Evolutionary conservation across 352 stramenopile species (phyloP), one percentile per base, ranked within the genome.

Genomic region (Phytophthora cryptogea): DNA sequence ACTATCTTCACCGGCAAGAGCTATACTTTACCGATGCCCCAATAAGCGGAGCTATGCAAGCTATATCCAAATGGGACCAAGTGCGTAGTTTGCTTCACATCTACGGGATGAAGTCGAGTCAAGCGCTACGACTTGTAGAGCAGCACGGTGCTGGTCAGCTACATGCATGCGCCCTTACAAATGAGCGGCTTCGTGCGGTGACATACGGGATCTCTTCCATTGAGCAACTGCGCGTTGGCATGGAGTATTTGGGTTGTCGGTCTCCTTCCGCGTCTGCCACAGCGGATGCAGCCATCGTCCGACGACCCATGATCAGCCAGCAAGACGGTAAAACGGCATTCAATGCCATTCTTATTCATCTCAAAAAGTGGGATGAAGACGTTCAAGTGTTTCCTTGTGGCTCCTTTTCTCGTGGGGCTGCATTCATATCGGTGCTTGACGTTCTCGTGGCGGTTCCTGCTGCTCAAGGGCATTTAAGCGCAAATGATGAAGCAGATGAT

Each of bases 371-470:
- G 70, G 72, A 79, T 35, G 39, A 69, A 16, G 46, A 59, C 0
- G 76, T 80, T n/a, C 65, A 86, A 33, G 63, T 91, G 28, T 92
- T 88, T 45, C 73, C 83, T 0, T 92, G 83, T 63, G 82, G 82
- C 2, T 78, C 78, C 2, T 92, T 95, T 33, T 82, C 82, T 23
- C 81, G 86, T 33, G 78, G 82, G 4, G 82, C 83, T 2, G 76
- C 78, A 5, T 91, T 78, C 36, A 73, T 83, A 32, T 95, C 86
- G 0, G 83, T 89, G 2, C 59, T 95, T 5, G 82, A 93, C 55
- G 40, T 93, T 10, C 59, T 95, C 10, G 80, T 92, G 10, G 68
- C 68, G 13, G 35, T 79, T 17, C 64, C 72, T 14, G 30, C 23
- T 61, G 11, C 16, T 14, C 26, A 51, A 10, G 35, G 16, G 28